A percentile compares a stretch with the other conserved stretches of the same genome.
phyloP scores from a whole-genome alignment of 306 rosid genomes.

The Neltuma alba region DNA sequence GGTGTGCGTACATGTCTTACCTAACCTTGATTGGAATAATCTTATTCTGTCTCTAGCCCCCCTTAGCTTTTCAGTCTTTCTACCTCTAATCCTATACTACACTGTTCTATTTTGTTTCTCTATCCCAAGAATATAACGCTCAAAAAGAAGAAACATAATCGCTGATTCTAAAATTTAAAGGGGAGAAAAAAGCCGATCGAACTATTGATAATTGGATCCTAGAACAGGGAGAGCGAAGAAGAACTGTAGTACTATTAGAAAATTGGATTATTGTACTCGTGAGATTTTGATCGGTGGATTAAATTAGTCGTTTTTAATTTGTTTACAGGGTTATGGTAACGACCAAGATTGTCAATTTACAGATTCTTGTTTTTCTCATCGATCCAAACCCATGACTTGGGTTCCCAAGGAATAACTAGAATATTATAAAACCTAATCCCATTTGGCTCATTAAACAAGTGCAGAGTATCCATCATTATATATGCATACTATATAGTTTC shows the following conservation, averaged over 20 bases:
- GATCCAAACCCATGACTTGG: neutral
- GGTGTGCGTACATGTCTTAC: conserved; percentile 9
- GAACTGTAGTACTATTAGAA: neutral
- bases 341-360: conserved; percentile 21
- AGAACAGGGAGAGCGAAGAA: neutral
- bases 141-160: neutral
- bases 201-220: neutral
- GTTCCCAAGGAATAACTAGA: conserved; percentile 12
- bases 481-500: neutral
- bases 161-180: neutral
- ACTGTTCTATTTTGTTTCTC: neutral
- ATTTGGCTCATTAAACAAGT: conserved; percentile 34
- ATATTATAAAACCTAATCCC: conserved; percentile 20
- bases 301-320: neutral
- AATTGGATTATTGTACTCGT: neutral
- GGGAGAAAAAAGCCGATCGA: neutral
- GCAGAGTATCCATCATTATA: neutral
- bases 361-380: conserved; percentile 22
- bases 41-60: neutral
- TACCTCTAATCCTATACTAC: no score
- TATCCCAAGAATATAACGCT: no score
- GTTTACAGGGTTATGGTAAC: neutral
- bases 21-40: neutral
- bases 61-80: neutral
- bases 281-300: neutral